A percentile compares a stretch with the other conserved stretches of the same genome.
phyloP scores from a whole-genome alignment of 1,139 yeast genomes.

The Yamadazyma pseudoaaseri region DNA sequence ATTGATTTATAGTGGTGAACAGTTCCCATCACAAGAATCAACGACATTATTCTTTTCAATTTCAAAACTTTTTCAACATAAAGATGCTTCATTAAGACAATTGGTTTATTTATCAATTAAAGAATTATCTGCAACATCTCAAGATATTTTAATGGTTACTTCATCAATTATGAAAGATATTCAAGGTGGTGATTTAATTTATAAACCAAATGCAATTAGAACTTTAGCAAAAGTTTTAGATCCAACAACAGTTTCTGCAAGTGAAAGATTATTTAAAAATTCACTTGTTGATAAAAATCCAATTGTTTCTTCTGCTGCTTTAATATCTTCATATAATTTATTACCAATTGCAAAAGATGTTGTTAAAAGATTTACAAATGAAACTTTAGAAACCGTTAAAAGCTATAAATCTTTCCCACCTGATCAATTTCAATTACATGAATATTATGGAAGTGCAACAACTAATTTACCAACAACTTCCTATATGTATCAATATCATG shows the following conservation, averaged over 20 bases:
- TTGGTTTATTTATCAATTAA: conserved; percentile 91
- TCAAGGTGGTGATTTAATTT: conserved; percentile 81
- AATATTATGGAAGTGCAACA: conserved; percentile 50
- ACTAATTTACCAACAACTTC: conserved; percentile 63
- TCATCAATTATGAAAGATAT: conserved; percentile 98
- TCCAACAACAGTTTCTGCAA: conserved; percentile 88
- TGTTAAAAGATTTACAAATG: conserved; percentile 90
- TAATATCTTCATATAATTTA: conserved; percentile 85
- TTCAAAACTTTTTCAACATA: conserved; percentile 92
- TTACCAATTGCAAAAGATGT: conserved; percentile 89
- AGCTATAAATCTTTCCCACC: conserved; percentile 69
- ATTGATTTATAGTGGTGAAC: conserved; percentile 78
- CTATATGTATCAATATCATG: conserved; percentile 91
- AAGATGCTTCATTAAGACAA: conserved; percentile 87
- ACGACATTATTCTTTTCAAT: conserved; percentile 91
- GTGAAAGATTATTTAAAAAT: conserved; percentile 89
- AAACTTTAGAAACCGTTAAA: conserved; percentile 82
- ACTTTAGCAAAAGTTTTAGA: conserved; percentile 89
- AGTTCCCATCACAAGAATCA: conserved; percentile 85
- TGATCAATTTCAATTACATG: conserved; percentile 53
- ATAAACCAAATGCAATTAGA: conserved; percentile 93
- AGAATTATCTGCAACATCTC: conserved; percentile 80
- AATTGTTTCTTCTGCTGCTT: conserved; percentile 85
- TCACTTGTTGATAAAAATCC: conserved; percentile 93
- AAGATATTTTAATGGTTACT: conserved; percentile 95